Evolutionary conservation across 2,329 filamentous ascomycete genomes (phyloP), one percentile per base, ranked within the genome.

Genomic region (Coleophoma eucalyptorum): DNA sequence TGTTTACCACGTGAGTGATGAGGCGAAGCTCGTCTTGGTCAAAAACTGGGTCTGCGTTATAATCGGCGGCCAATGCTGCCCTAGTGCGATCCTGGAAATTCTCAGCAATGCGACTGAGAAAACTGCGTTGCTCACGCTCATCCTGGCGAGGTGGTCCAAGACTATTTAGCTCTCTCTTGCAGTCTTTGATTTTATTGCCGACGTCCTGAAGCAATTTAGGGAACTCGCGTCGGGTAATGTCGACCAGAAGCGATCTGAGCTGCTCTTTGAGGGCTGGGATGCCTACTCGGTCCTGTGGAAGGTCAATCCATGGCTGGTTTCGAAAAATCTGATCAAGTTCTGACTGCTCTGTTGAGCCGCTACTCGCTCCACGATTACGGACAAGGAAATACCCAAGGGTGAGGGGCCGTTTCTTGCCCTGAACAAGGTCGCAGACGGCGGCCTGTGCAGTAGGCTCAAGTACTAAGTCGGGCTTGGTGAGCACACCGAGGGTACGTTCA

Each of bases 391-490:
- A 57, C n/a, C 55, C 55, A 48, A 53, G 55, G 16, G n/a, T 46
- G 20, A 57, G 46, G 33, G 49, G 52, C 8, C 37, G 42, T 46
- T 51, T 43, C 40, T 50, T 53, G 33, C 52, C 50, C 41, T 55
- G 37, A n/a, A 52, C 38, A 12, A 48, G 43, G 33, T 56, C 46
- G 16, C 44, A 45, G 46, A 54, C 41, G 2, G 75, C 65, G 1
- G 66, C 67, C 0, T 65, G 58, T 21, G 73, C 65, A 0, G 65
- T 72, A 0, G 66, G 65, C 0, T 0, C 26, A 26, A 26, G 10
- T 5, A 76, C 73, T 0, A 84, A 63, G 48, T 87, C 82, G 0
- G 79, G 76, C 53, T 85, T 86, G 0, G 81, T 86, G 0, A 85
- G 64, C 2, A 76, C 67, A 1, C 70, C 69, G 1, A 76, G 50